Evolutionary conservation across 371 early-diverging fungal genomes (phyloP).

Genomic region (Apophysomyces ossiformis): DNA sequence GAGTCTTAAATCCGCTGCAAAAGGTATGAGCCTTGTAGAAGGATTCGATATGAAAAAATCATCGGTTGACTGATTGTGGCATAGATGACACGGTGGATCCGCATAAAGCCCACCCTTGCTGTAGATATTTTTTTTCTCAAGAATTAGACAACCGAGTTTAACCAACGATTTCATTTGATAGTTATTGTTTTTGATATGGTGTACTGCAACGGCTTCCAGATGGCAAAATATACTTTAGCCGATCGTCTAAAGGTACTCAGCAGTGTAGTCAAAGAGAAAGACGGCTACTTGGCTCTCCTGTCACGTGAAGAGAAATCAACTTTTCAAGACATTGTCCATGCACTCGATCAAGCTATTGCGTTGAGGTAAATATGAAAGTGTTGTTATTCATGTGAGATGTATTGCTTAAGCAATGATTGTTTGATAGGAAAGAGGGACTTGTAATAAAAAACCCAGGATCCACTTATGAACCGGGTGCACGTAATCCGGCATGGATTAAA

Average conservation of each 20-base stretch:
- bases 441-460: constrained; percentile 72
- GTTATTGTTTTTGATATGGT: constrained; percentile 78
- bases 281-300: constrained; percentile 56
- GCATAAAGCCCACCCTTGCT: constrained; percentile 53
- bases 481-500: constrained; percentile 73
- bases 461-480: constrained; percentile 58
- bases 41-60: constrained; percentile 18
- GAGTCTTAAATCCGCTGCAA: constrained; percentile 67
- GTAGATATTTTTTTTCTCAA: constrained; percentile 33
- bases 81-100: constrained; percentile 24
- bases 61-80: neutral
- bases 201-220: constrained; percentile 60
- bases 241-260: constrained; percentile 56
- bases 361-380: constrained; percentile 37
- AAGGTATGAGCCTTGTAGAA: constrained; percentile 41
- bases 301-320: constrained; percentile 54
- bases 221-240: constrained; percentile 57
- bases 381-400: neutral
- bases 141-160: neutral
- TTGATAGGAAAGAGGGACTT: constrained; percentile 60
- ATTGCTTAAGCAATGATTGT: too few species aligned
- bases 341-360: constrained; percentile 60
- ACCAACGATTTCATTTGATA: constrained; percentile 15
- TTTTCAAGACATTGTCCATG: constrained; percentile 62
- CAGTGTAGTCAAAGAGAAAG: constrained; percentile 52